Conservation (phyloP, 371 early-diverging fungal genomes). For the Apophysomyces sp. region DNA sequence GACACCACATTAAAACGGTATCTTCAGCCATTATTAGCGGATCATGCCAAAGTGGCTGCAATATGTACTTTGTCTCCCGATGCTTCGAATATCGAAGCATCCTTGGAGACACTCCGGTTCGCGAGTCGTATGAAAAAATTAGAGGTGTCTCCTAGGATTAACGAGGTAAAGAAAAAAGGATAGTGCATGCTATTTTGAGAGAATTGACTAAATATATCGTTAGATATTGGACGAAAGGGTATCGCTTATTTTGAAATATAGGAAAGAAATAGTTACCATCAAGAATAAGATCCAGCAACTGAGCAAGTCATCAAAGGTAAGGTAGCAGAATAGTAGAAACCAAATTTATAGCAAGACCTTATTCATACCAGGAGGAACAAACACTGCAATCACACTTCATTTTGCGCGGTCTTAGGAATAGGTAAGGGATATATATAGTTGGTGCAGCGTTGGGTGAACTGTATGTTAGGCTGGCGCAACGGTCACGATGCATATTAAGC, state of each 20-base stretch:
- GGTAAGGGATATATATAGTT: background rate
- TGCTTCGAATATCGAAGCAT: conserved; percentile 65
- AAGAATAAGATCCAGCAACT: background rate
- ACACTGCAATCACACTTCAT: background rate
- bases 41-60: conserved; percentile 76
- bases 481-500: background rate
- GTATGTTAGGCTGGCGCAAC: background rate
- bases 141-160: conserved; percentile 11
- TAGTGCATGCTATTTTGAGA: no score
- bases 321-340: background rate
- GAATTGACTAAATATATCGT: background rate
- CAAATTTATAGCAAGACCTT: background rate
- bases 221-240: conserved; percentile 17
- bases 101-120: conserved; percentile 85
- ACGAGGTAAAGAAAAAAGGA: conserved; percentile 8
- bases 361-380: background rate
- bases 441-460: background rate
- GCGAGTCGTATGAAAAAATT: conserved; percentile 80
- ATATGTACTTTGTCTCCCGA: conserved; percentile 81
- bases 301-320: background rate
- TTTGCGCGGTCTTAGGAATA: background rate
- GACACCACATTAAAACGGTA: conserved; percentile 92
- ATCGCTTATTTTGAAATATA: background rate
- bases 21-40: conserved; percentile 79
- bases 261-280: background rate